A percentile compares a stretch with the other conserved stretches of the same genome.
Evolutionary conservation across 441 rosid genomes (phyloP).

Genomic region (Adansonia grandidieri): DNA sequence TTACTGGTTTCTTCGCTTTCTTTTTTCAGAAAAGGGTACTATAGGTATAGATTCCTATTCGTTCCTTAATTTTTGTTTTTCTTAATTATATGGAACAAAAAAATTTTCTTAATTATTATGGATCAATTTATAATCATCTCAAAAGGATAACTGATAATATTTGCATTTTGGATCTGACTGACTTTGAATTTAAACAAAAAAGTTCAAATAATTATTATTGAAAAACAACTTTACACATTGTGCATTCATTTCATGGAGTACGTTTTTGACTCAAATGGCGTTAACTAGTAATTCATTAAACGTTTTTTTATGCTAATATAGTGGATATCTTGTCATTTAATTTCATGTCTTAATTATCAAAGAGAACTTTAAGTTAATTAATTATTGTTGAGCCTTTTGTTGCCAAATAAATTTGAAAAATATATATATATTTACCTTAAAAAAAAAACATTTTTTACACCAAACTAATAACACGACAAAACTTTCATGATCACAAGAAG

Average conservation of each 20-base stretch:
- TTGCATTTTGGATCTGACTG: not conserved
- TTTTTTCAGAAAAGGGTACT: not conserved
- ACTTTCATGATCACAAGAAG: not conserved
- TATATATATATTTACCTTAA: no score
- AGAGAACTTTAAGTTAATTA: not conserved
- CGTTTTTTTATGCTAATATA: not conserved
- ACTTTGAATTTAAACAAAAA: no score
- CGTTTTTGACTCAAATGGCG: not conserved
- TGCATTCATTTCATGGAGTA: not conserved
- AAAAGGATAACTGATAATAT: not conserved
- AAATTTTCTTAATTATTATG: no score
- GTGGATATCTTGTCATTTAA: not conserved
- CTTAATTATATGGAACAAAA: no score
- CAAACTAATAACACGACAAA: not conserved
- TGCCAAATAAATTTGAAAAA: not conserved
- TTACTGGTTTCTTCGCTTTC: not conserved
- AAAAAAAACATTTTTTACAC: not conserved
- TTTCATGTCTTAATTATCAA: slow-evolving; percentile 4
- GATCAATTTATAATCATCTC: no score
- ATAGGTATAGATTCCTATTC: not conserved
- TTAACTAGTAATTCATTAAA: not conserved
- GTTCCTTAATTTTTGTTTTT: no score
- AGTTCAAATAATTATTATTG: no score
- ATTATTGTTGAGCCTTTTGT: not conserved
- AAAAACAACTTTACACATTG: no score